phyloP scores from a whole-genome alignment of 345 rosid species.

The Orychophragmus violaceus region DNA sequence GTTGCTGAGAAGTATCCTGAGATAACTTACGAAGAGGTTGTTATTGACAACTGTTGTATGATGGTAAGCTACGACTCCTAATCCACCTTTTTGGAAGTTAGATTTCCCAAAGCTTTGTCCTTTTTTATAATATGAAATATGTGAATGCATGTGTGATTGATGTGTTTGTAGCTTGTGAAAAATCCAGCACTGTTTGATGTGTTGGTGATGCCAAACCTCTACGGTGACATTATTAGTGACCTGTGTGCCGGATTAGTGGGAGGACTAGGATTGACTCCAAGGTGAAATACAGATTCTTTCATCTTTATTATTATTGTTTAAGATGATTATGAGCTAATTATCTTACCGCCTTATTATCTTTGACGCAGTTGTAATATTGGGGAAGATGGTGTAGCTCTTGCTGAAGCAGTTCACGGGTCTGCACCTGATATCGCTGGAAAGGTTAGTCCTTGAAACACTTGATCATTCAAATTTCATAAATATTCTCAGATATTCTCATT shows the following conservation, averaged over 20 bases:
- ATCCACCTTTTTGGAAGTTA: neutral
- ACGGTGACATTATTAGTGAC: conserved; percentile 98
- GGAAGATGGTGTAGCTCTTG: conserved; percentile 96
- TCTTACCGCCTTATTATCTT: conserved; percentile 8
- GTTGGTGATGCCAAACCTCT: conserved; percentile 98
- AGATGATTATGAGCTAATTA: neutral
- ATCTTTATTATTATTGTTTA: neutral
- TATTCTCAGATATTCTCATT: neutral
- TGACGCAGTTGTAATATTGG: conserved; percentile 83
- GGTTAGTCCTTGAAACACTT: conserved; percentile 39
- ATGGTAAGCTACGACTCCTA: conserved; percentile 49
- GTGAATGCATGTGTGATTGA: conserved; percentile 10
- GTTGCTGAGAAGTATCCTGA: conserved; percentile 98
- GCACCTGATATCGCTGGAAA: conserved; percentile 99
- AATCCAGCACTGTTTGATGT: conserved; percentile 96
- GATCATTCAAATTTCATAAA: neutral
- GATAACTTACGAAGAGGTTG: conserved; percentile 91
- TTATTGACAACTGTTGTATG: conserved; percentile 99
- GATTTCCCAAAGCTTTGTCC: neutral
- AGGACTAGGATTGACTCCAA: conserved; percentile 96
- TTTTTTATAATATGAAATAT: neutral
- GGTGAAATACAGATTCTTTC: conserved; percentile 35
- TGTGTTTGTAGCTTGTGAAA: conserved; percentile 84
- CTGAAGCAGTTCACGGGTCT: conserved; percentile 99
- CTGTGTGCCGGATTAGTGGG: conserved; percentile 95